These are phyloP conservation scores for Aspergillus sp. DNA, from an alignment of 2,329 filamentous ascomycete species.

Conservation along the genomic window DNA sequence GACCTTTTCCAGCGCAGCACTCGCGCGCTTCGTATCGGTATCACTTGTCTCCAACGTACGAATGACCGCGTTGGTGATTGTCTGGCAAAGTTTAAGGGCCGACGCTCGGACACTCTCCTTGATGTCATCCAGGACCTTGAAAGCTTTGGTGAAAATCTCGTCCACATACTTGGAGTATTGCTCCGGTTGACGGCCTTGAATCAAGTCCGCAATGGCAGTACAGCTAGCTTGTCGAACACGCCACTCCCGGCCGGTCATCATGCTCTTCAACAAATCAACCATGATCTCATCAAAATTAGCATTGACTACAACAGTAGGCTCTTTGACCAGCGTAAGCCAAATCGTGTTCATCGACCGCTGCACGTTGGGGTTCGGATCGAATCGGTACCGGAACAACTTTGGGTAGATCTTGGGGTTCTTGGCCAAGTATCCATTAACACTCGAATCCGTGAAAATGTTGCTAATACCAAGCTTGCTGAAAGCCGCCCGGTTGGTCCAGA, in stretches of 20 bases:
- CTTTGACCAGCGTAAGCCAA: constrained; percentile 92
- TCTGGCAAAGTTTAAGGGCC: constrained; percentile 72
- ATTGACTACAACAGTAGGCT: constrained; percentile 67
- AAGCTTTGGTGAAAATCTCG: constrained; percentile 74
- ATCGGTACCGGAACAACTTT: constrained; percentile 87
- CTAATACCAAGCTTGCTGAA: constrained; percentile 92
- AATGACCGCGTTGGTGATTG: constrained; percentile 75
- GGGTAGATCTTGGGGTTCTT: constrained; percentile 91
- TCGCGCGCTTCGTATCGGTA: constrained; percentile 54
- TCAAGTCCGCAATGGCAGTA: constrained; percentile 75
- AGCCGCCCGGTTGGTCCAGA: constrained; percentile 93
- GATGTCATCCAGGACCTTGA: constrained; percentile 93
- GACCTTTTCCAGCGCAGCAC: constrained; percentile 74
- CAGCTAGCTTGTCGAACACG: constrained; percentile 87
- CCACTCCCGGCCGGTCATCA: constrained; percentile 80
- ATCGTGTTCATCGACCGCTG: constrained; percentile 95
- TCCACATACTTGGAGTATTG: constrained; percentile 79
- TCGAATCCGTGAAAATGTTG: constrained; percentile 80
- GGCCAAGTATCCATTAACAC: constrained; percentile 55
- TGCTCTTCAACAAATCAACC: constrained; percentile 73
- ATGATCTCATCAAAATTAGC: constrained; percentile 82
- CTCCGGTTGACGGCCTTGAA: constrained; percentile 67
- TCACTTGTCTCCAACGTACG: constrained; percentile 75
- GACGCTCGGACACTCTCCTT: constrained; percentile 80
- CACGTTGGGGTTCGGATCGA: constrained; percentile 90